Percentiles rank a stretch among this genome's conserved stretches.
These are phyloP conservation scores for Symmetrospora coprosmae DNA, from an alignment of 768 basidiomycete genomes.

Conservation along the genomic window DNA sequence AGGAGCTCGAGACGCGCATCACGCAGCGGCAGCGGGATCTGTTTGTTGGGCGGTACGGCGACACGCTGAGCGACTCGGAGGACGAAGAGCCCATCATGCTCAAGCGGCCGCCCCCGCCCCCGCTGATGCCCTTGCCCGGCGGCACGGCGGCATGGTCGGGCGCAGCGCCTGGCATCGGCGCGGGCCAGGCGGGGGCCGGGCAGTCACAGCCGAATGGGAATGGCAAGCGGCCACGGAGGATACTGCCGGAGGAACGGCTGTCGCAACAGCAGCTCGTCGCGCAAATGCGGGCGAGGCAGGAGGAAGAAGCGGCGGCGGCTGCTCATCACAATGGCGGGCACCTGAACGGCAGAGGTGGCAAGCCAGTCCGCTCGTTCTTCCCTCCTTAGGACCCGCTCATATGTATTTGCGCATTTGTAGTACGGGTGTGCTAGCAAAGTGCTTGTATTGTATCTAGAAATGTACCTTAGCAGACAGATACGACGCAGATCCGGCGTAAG, in stretches of 20 bases:
- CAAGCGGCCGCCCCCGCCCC: constrained; percentile 2
- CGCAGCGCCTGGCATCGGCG: too few relatives aligned
- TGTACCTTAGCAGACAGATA: too few relatives aligned
- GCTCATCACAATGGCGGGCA: constrained; percentile 7
- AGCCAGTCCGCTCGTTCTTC: constrained; percentile 17
- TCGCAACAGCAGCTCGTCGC: background rate
- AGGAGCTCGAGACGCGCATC: constrained; percentile 38
- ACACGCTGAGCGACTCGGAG: constrained; percentile 17
- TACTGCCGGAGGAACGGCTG: constrained; percentile 6
- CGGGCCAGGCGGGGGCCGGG: too few relatives aligned
- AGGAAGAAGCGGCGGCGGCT: background rate
- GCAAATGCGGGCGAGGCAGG: background rate
- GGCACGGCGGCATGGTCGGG: background rate
- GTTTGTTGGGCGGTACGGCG: constrained; percentile 18
- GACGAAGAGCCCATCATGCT: constrained; percentile 18
- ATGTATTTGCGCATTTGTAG: too few relatives aligned
- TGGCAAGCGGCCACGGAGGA: constrained; percentile 2
- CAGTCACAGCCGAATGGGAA: background rate
- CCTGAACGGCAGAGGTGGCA: constrained; percentile 15
- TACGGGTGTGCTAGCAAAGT: too few relatives aligned
- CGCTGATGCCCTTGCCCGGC: background rate
- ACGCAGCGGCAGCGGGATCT: constrained; percentile 27
- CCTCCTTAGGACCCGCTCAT: too few relatives aligned
- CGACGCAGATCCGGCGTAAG: too few relatives aligned
- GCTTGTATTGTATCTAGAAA: too few relatives aligned